Conservation (phyloP, 345 rosid species). For the Diplotaxis tenuifolia region DNA sequence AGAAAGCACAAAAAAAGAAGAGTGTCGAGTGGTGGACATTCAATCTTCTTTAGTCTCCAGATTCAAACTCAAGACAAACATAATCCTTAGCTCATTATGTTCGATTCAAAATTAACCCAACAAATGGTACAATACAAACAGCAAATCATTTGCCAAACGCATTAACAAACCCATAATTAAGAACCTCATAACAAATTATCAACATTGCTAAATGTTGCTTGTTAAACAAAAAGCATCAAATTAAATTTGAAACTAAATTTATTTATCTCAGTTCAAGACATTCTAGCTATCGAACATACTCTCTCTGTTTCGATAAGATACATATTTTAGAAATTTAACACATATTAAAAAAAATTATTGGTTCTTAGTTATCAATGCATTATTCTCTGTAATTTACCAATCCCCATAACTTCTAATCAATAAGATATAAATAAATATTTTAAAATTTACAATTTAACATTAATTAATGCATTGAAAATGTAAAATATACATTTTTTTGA, state of each 20-base stretch:
- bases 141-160: not conserved
- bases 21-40: not conserved
- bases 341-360: too few relatives aligned
- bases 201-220: not conserved
- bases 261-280: not conserved
- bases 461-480: too few relatives aligned
- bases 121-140: not conserved
- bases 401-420: too few relatives aligned
- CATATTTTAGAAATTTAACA: too few relatives aligned
- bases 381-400: too few relatives aligned
- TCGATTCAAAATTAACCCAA: not conserved
- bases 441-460: too few relatives aligned
- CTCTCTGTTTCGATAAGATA: too few relatives aligned
- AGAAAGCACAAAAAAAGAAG: slow-evolving; percentile 4
- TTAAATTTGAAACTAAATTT: not conserved
- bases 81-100: not conserved
- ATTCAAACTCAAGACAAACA: not conserved
- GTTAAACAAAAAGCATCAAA: not conserved
- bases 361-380: too few relatives aligned
- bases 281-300: not conserved
- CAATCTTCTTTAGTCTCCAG: not conserved
- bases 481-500: too few relatives aligned
- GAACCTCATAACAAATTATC: not conserved
- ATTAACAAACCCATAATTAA: not conserved
- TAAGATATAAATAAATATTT: too few relatives aligned